phyloP scores from a whole-genome alignment of 2,329 filamentous ascomycete genomes.

The Talaromyces islandicus region DNA sequence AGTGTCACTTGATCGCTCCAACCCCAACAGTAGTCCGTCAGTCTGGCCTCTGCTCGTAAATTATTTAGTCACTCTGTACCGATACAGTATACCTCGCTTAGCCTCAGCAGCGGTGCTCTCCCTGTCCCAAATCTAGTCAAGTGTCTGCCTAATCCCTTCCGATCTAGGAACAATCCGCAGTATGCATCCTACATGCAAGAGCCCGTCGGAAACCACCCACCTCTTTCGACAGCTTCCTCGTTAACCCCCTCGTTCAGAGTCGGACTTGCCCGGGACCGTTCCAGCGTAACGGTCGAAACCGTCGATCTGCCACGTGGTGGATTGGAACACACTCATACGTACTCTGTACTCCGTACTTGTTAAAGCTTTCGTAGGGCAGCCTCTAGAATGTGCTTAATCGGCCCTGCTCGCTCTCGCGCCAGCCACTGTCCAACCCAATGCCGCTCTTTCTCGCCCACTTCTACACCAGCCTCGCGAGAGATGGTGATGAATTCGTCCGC shows the following conservation, averaged over 20 bases:
- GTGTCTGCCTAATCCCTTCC: background rate
- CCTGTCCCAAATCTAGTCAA: background rate
- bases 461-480: constrained; percentile 15
- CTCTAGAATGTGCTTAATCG: constrained; percentile 29
- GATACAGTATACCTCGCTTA: background rate
- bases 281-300: background rate
- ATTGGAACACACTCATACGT: background rate
- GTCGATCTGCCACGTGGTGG: constrained; percentile 15
- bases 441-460: constrained; percentile 18
- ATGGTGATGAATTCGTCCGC: constrained; percentile 26
- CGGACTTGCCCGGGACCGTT: constrained; percentile 3
- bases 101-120: background rate
- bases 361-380: constrained; percentile 19
- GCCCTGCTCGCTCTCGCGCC: constrained; percentile 32
- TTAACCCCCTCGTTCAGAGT: background rate
- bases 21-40: background rate
- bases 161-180: background rate
- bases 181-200: background rate
- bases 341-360: background rate
- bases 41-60: background rate
- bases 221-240: background rate
- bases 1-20: background rate
- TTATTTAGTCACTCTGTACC: background rate
- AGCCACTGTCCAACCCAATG: constrained; percentile 28
- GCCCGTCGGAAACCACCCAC: background rate